Conservation (phyloP, 257 asterid species). For the Petunia secreta region DNA sequence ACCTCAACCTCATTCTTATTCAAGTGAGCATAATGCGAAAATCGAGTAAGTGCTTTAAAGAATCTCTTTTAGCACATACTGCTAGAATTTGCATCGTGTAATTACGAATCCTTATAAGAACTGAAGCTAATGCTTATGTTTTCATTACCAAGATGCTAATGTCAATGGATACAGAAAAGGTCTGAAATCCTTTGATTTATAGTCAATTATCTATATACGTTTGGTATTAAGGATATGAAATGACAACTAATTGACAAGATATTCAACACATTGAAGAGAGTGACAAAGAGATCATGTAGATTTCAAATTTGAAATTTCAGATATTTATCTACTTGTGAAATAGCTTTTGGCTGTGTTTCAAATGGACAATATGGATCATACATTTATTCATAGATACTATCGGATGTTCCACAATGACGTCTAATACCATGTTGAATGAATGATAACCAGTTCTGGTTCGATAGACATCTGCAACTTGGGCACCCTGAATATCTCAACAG, state of each 20-base stretch:
- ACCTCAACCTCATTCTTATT: constrained; percentile 18
- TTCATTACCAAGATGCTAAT: neutral
- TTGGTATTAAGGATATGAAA: neutral
- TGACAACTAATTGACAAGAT: neutral
- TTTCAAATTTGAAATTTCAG: neutral
- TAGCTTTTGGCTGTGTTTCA: constrained; percentile 21
- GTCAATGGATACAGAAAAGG: neutral
- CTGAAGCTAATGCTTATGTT: neutral
- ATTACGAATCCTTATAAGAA: neutral
- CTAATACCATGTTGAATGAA: constrained; percentile 14
- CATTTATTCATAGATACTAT: constrained; percentile 8
- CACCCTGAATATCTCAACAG: constrained; percentile 37
- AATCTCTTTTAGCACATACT: neutral
- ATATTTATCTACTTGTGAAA: neutral
- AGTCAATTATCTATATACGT: neutral
- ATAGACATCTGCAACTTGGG: constrained; percentile 47
- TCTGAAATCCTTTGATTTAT: constrained; percentile 17
- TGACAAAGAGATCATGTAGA: neutral
- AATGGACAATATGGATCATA: constrained; percentile 16
- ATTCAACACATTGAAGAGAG: neutral
- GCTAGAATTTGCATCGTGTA: neutral
- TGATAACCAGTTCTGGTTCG: constrained; percentile 36
- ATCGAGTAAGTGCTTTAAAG: constrained; percentile 23
- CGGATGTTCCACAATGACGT: neutral
- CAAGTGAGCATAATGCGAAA: constrained; percentile 5